Evolutionary conservation across 2,329 filamentous ascomycete species (phyloP), one percentile per base, ranked within the genome.

Genomic region (Colletotrichum gigasporum): DNA sequence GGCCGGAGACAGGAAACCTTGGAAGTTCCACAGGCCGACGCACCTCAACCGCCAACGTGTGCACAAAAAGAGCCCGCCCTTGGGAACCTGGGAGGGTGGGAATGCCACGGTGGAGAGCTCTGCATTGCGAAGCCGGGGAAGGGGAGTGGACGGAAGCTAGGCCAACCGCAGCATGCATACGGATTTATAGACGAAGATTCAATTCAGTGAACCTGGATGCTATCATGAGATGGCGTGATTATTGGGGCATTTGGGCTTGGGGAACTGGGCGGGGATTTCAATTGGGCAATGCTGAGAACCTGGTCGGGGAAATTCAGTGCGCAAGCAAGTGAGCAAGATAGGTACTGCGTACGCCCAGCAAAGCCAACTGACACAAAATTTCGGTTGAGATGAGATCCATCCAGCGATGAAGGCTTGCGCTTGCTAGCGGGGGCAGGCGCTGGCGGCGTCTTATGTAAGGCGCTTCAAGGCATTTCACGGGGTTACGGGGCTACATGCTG

Each of bases 401-500:
- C 30, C 14, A 37, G 45, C 41, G 34, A 44, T 55, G n/a, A n/a
- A n/a, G n/a, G n/a, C n/a, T n/a, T n/a, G n/a, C n/a, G n/a, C n/a
- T n/a, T n/a, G n/a, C n/a, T n/a, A n/a, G n/a, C n/a, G n/a, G n/a
- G n/a, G n/a, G 20, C 37, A 9, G 51, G 16, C 52, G n/a, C n/a
- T n/a, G n/a, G n/a, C n/a, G n/a, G n/a, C 18, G 39, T 18, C 4
- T 55, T 55, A 55, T 45, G 52, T 45, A 55, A 55, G 24, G n/a
- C 34, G 22, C 2, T 53, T 28, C 50, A 53, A 39, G 30, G 42
- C 42, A 47, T n/a, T 39, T 60, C 34, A 60, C 55, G 61, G 61
- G 61, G 47, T 64, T 47, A 54, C 62, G 62, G 58, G 45, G 51
- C 48, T 53, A 51, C 51, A 42, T 51, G 39, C 48, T 53, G 63